Evolutionary conservation across 495 filamentous ascomycete species (phyloP).

Genomic region (Xylaria venustula): DNA sequence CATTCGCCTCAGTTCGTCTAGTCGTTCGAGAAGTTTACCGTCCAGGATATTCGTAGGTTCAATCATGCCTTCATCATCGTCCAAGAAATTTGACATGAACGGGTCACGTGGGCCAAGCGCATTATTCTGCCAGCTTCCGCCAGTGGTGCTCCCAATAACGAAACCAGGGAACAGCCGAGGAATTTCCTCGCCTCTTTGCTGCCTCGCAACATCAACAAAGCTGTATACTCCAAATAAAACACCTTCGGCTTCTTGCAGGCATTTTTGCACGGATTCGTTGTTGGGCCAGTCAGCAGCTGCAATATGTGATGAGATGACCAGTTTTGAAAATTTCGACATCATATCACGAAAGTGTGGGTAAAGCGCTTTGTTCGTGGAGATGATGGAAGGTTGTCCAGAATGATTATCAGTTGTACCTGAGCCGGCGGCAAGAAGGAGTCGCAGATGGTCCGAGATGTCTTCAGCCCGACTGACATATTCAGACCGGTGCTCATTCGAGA

Average conservation of each 20-base stretch:
- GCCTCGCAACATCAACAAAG: slow-evolving; percentile 90
- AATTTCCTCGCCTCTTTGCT: slow-evolving; percentile 86
- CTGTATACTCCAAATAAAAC: slow-evolving; percentile 90
- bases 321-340: slow-evolving; percentile 99
- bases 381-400: slow-evolving; percentile 98
- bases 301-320: slow-evolving; percentile 97
- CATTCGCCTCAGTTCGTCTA: slow-evolving; percentile 80
- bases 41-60: slow-evolving; percentile 77
- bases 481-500: slow-evolving; percentile 73
- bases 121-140: slow-evolving; percentile 94
- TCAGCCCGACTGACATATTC: slow-evolving; percentile 92
- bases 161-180: slow-evolving; percentile 90
- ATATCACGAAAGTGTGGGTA: slow-evolving; percentile 98
- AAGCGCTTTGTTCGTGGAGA: slow-evolving; percentile 91
- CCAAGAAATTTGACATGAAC: slow-evolving; percentile 73
- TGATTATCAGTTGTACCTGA: slow-evolving; percentile 98
- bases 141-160: slow-evolving; percentile 73
- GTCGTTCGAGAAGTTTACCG: slow-evolving; percentile 68
- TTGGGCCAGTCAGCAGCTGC: slow-evolving; percentile 90
- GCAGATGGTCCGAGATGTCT: slow-evolving; percentile 94
- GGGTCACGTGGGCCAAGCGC: slow-evolving; percentile 67
- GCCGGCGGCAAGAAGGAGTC: slow-evolving; percentile 88
- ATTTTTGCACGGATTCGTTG: slow-evolving; percentile 86
- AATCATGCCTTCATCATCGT: slow-evolving; percentile 74
- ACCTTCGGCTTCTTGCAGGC: slow-evolving; percentile 91